These are phyloP conservation scores for Nakazawaea laoshanensis DNA, from an alignment of 805 yeast genomes.

Conservation along the genomic window DNA sequence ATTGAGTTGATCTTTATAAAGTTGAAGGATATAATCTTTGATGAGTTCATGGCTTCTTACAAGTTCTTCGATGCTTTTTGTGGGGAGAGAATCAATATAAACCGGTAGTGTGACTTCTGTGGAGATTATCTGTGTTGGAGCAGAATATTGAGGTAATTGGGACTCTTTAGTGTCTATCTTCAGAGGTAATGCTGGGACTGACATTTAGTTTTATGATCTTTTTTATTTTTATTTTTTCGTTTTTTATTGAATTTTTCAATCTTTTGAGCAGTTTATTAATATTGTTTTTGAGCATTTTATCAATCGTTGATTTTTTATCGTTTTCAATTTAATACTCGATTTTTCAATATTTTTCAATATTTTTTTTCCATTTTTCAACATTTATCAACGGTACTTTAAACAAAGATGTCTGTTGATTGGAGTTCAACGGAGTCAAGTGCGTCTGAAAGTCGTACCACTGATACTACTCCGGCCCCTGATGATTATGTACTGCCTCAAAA, in stretches of 20 bases:
- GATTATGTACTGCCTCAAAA: neutral
- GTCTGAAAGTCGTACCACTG: neutral
- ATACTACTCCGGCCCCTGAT: constrained; percentile 1
- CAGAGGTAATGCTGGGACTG: neutral
- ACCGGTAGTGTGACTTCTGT: constrained; percentile 1
- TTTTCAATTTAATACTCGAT: too few species aligned
- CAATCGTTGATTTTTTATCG: too few species aligned
- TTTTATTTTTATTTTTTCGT: too few species aligned
- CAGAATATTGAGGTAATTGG: neutral
- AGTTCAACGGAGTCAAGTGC: too few species aligned
- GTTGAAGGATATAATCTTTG: constrained; percentile 1
- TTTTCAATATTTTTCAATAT: too few species aligned
- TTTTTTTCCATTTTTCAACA: too few species aligned
- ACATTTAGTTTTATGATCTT: too few species aligned
- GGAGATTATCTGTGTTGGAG: neutral
- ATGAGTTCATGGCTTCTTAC: constrained; percentile 1
- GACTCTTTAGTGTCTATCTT: neutral
- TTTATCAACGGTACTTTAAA: too few species aligned
- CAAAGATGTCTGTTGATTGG: too few species aligned
- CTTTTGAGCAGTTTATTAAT: too few species aligned
- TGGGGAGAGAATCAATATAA: constrained; percentile 6
- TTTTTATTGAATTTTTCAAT: too few species aligned
- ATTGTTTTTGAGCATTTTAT: too few species aligned
- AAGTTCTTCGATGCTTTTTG: constrained; percentile 3
- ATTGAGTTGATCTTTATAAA: neutral